Evolutionary conservation across 1,139 yeast genomes (phyloP).

Genomic region (Scheffersomyces segobiensis): DNA sequence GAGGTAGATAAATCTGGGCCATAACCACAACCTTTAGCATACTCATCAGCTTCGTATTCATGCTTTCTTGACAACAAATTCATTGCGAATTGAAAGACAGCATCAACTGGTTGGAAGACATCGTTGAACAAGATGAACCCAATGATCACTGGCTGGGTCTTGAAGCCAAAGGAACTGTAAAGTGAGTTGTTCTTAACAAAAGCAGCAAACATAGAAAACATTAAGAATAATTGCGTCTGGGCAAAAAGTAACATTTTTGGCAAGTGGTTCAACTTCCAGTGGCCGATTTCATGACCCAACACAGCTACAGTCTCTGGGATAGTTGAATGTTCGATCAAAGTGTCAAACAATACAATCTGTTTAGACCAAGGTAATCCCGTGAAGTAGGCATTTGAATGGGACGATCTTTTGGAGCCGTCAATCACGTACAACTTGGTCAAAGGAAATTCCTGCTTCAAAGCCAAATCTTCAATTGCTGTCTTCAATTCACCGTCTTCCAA

Average conservation of each 20-base stretch:
- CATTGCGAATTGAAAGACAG: conserved; percentile 62
- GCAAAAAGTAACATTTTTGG: conserved; percentile 64
- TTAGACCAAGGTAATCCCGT: conserved; percentile 96
- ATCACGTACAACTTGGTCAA: conserved; percentile 79
- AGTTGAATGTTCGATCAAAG: conserved; percentile 78
- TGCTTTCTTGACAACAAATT: conserved; percentile 77
- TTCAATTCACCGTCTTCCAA: conserved; percentile 89
- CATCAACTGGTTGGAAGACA: conserved; percentile 74
- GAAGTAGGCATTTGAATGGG: conserved; percentile 95
- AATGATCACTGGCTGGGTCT: conserved; percentile 66
- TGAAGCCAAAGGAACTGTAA: conserved; percentile 78
- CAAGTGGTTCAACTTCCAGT: conserved; percentile 90
- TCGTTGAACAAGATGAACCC: conserved; percentile 80
- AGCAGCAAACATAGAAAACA: conserved; percentile 73
- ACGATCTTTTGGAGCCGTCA: conserved; percentile 93
- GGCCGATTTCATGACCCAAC: conserved; percentile 96
- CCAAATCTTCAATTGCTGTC: conserved; percentile 76
- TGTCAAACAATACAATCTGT: conserved; percentile 90
- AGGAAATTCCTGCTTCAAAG: conserved; percentile 78
- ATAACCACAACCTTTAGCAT: conserved; percentile 74
- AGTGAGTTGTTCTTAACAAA: conserved; percentile 79
- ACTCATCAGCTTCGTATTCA: conserved; percentile 92
- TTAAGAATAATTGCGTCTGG: conserved; percentile 63
- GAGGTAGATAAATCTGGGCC: conserved; percentile 68
- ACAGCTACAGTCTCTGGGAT: conserved; percentile 88